phyloP scores from a whole-genome alignment of 129 eudicot species.

The Heracleum sosnowskyi region DNA sequence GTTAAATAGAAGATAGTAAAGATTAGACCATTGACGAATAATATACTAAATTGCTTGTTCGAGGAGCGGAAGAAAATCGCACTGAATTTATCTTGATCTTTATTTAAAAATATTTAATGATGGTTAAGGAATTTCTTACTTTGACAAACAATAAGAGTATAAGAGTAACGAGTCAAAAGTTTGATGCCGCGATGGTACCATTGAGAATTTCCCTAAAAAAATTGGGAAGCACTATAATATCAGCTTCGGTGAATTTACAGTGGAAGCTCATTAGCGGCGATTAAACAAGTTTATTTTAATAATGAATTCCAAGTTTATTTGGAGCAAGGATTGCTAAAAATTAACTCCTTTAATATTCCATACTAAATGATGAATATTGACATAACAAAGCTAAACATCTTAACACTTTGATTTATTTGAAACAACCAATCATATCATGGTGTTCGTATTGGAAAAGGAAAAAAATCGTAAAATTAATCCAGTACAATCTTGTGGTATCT shows the following conservation, averaged over 20 bases:
- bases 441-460: neutral
- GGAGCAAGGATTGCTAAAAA: neutral
- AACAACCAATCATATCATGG: neutral
- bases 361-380: too few relatives aligned
- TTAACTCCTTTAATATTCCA: neutral
- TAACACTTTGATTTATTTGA: neutral
- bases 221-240: neutral
- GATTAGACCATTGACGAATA: too few relatives aligned
- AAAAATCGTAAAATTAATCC: neutral
- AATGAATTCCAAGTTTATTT: neutral
- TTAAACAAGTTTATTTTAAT: neutral
- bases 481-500: neutral
- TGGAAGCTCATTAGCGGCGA: neutral
- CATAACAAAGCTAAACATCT: neutral
- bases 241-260: neutral
- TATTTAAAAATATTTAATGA: too few relatives aligned
- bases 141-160: too few relatives aligned
- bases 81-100: too few relatives aligned
- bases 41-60: too few relatives aligned
- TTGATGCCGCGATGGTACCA: too few relatives aligned
- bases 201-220: too few relatives aligned
- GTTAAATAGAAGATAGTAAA: too few relatives aligned
- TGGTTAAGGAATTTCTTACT: too few relatives aligned
- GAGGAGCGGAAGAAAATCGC: too few relatives aligned
- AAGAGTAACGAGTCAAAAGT: too few relatives aligned